Percentiles rank a stretch among this genome's conserved stretches.
Conservation (phyloP, 345 rosid species). For the Boechera divaricarpa region DNA sequence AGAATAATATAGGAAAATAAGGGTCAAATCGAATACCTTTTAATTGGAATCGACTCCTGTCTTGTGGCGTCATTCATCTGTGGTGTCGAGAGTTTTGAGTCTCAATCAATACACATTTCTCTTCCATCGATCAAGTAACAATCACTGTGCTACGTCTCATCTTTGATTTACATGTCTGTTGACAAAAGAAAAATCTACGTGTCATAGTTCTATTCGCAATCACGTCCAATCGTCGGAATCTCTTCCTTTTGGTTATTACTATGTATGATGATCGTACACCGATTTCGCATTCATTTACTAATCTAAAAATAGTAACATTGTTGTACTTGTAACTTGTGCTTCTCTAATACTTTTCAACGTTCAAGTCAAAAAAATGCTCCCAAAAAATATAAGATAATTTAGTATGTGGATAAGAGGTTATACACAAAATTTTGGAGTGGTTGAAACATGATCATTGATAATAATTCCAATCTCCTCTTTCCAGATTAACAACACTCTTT, state of each 20-base stretch:
- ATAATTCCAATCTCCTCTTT: neutral
- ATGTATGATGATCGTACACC: neutral
- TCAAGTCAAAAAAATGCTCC: neutral
- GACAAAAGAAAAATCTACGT: neutral
- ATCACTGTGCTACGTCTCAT: neutral
- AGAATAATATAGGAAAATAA: constrained; percentile 1
- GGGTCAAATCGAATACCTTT: constrained; percentile 49
- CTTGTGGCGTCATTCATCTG: neutral
- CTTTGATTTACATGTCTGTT: neutral
- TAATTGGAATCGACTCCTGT: constrained; percentile 23
- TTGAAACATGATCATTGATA: neutral
- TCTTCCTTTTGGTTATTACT: neutral
- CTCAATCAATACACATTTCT: neutral
- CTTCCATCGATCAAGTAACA: neutral
- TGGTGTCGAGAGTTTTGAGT: constrained; percentile 1
- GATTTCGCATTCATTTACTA: neutral
- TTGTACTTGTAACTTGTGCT: neutral
- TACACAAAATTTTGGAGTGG: no score
- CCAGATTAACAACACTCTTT: neutral
- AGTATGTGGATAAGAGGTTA: neutral
- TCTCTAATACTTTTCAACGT: neutral
- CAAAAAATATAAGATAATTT: no score
- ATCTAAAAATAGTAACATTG: neutral
- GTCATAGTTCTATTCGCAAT: neutral
- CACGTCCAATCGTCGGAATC: neutral